Conservation (phyloP, 2,329 filamentous ascomycete genomes). For the Hypomyces perniciosus region DNA sequence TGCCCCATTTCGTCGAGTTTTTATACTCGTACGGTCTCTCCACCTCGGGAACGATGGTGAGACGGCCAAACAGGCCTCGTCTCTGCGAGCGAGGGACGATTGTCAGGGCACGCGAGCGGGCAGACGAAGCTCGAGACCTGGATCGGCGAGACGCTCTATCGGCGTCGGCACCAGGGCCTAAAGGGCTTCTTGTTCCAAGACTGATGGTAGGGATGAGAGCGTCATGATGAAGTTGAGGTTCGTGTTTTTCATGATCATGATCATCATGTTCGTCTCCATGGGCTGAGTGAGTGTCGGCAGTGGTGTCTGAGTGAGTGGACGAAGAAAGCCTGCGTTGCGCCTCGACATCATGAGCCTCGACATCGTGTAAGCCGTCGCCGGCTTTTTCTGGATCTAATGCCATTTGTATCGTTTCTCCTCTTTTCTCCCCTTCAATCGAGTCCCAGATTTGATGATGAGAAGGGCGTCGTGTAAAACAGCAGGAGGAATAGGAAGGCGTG, state of each 20-base stretch:
- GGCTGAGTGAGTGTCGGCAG: not conserved
- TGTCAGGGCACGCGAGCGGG: slow-evolving; percentile 29
- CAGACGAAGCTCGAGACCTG: slow-evolving; percentile 33
- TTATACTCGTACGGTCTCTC: slow-evolving; percentile 69
- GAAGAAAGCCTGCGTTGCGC: not conserved
- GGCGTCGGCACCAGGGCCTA: not conserved
- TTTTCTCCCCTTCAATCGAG: too few relatives aligned
- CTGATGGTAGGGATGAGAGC: slow-evolving; percentile 7
- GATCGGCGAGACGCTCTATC: slow-evolving; percentile 10
- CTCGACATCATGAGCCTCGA: not conserved
- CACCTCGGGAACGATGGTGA: slow-evolving; percentile 73
- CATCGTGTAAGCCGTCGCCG: not conserved
- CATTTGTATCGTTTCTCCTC: not conserved
- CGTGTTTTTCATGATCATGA: not conserved
- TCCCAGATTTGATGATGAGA: too few relatives aligned
- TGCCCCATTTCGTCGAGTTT: slow-evolving; percentile 72
- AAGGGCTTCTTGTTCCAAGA: not conserved
- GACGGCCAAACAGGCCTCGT: slow-evolving; percentile 64
- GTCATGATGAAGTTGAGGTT: not conserved
- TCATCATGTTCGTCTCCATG: not conserved
- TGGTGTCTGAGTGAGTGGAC: not conserved
- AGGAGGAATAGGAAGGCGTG: too few relatives aligned
- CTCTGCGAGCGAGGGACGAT: slow-evolving; percentile 45
- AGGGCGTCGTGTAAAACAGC: too few relatives aligned
- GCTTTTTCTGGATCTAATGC: not conserved